Percentiles rank a stretch among this genome's conserved stretches.
phyloP scores from a whole-genome alignment of 176 grass and related monocot genomes.

The Luzula sylvatica region DNA sequence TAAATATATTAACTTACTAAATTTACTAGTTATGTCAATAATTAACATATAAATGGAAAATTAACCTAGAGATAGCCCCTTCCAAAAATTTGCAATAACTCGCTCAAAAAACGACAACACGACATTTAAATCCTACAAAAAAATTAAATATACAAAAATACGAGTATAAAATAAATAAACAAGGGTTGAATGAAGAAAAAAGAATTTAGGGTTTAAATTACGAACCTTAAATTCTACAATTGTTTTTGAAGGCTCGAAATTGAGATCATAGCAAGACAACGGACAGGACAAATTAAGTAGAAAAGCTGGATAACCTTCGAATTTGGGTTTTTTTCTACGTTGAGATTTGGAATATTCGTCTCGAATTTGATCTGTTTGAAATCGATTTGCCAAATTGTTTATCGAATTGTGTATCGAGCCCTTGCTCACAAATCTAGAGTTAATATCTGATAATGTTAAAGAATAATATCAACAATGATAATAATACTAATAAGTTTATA shows the following conservation, averaged over 20 bases:
- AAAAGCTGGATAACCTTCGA: conserved; percentile 54
- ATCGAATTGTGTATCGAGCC: conserved; percentile 74
- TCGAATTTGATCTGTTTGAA: conserved; percentile 18
- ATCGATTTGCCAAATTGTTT: conserved; percentile 58
- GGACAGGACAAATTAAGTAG: conserved; percentile 74
- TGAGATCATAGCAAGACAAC: conserved; percentile 57
- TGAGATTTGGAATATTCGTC: conserved; percentile 35
- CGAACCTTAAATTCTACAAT: conserved; percentile 89
- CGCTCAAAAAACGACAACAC: conserved; percentile 82
- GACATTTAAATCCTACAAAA: conserved; percentile 56
- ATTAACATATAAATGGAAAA: conserved; percentile 18
- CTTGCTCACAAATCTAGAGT: conserved; percentile 79
- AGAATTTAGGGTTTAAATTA: not conserved
- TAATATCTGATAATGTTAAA: conserved; percentile 48
- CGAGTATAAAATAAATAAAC: not conserved
- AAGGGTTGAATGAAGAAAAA: no score
- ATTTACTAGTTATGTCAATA: no score
- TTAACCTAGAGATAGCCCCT: conserved; percentile 48
- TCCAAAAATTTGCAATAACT: conserved; percentile 56
- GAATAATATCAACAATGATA: not conserved
- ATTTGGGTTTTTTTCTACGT: conserved; percentile 55
- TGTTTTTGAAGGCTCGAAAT: conserved; percentile 87
- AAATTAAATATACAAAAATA: conserved; percentile 11
- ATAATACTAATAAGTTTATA: not conserved
- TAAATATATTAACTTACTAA: conserved; percentile 20